Evolutionary conservation across 495 filamentous ascomycete species (phyloP), one percentile per base, ranked within the genome.

Genomic region (Xylaria intraflava): DNA sequence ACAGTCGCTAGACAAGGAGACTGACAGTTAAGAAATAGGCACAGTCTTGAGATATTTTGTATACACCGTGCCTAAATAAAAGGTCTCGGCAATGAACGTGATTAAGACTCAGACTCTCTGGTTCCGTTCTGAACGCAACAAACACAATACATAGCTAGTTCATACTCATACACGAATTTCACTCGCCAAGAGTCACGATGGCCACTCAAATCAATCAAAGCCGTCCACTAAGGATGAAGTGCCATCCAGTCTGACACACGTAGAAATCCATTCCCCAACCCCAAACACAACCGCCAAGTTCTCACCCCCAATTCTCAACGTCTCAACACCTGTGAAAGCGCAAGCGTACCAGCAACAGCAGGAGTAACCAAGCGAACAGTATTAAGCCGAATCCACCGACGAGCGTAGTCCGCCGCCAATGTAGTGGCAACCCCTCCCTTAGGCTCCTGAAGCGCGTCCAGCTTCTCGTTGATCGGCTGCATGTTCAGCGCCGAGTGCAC

Each of bases 401-500:
- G 53, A 10, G 68, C 70, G 50, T 61, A 73, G 23, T 31, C 58
- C 65, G 71, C 70, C 0, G 70, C 70, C 51, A 69, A 35, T 35
- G 61, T 61, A 2, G 39, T 27, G 46, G 70, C 70, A 7, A 64
- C 62, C 17, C 3, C 3, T n/a, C 48, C 59, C 60, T 65, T 67
- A 9, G 59, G 52, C 9, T 63, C 62, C 19, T 56, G 31, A 35
- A 78, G 60, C 10, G 59, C 71, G 20, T 72, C 69, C 16, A 78
- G 47, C 62, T 73, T 74, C 44, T 64, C 65, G 53, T 78, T 77
- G 47, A 77, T 54, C 40, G 73, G 72, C 68, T 76, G 73, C 75
- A 78, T 76, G 49, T 78, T 78, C 2, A 70, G 7, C 2, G 74
- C 75, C 16, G 67, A 71, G 43, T 77, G 73, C 29, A 77, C 51